phyloP scores from a whole-genome alignment of 495 filamentous ascomycete species.

The Apiosordaria backusii region DNA sequence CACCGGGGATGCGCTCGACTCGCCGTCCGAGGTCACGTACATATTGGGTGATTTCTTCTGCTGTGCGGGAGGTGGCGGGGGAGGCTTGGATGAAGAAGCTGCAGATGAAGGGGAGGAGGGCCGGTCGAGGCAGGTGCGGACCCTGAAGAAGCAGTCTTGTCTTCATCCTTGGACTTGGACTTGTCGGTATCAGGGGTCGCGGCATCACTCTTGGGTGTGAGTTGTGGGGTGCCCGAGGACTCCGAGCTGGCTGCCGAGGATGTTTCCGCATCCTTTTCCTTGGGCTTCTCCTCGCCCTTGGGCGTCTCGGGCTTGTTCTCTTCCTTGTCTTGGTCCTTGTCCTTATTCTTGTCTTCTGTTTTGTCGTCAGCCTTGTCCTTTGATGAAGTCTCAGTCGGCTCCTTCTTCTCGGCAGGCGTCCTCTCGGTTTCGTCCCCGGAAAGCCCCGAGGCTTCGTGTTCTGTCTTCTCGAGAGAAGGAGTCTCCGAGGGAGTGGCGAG shows the following conservation, averaged over 20 bases:
- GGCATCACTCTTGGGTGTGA: constrained; percentile 33
- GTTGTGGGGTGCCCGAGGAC: constrained; percentile 24
- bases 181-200: constrained; percentile 21
- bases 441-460: constrained; percentile 16
- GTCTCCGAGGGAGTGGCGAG: constrained; percentile 26
- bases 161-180: constrained; percentile 30
- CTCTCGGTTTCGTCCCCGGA: constrained; percentile 5
- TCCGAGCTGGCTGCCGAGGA: constrained; percentile 21
- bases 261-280: constrained; percentile 7
- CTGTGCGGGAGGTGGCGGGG: constrained; percentile 8
- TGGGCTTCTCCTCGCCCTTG: not conserved
- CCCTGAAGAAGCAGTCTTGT: constrained; percentile 27
- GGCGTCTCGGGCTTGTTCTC: constrained; percentile 13
- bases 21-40: constrained; percentile 40
- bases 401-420: constrained; percentile 9
- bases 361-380: constrained; percentile 17
- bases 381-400: not conserved
- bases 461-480: constrained; percentile 28
- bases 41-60: constrained; percentile 27
- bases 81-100: constrained; percentile 10
- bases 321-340: constrained; percentile 10
- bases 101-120: constrained; percentile 23
- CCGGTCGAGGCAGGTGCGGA: constrained; percentile 21
- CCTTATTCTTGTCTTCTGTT: constrained; percentile 12
- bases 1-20: constrained; percentile 47